phyloP scores from a whole-genome alignment of 768 basidiomycete genomes.

The Boletus vinaceobasis region DNA sequence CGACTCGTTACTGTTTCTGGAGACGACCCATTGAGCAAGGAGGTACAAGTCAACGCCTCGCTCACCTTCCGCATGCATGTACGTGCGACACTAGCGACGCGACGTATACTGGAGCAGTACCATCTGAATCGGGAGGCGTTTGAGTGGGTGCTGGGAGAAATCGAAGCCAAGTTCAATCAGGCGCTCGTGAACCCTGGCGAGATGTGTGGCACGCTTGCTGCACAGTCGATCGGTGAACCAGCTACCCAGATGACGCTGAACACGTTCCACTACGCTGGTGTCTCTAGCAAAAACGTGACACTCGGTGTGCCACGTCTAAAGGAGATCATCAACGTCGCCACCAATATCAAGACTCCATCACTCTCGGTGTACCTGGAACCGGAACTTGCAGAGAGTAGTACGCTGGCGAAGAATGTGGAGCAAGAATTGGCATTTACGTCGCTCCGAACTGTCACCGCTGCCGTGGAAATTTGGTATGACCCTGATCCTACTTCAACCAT shows the following conservation, averaged over 20 bases:
- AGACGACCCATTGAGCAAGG: slow-evolving; percentile 64
- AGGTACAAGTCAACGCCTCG: slow-evolving; percentile 87
- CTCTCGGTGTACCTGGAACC: slow-evolving; percentile 86
- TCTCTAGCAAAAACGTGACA: slow-evolving; percentile 99
- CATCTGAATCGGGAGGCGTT: slow-evolving; percentile 92
- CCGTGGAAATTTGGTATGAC: slow-evolving; percentile 98
- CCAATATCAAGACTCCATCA: slow-evolving; percentile 97
- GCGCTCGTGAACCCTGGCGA: slow-evolving; percentile 92
- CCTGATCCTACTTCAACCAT: slow-evolving; percentile 88
- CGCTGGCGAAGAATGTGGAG: slow-evolving; percentile 82
- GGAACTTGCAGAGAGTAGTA: slow-evolving; percentile 57
- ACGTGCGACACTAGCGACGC: slow-evolving; percentile 81
- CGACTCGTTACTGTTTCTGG: slow-evolving; percentile 88
- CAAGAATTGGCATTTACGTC: slow-evolving; percentile 94
- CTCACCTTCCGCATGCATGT: slow-evolving; percentile 92
- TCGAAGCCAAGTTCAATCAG: slow-evolving; percentile 94
- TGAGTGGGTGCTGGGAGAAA: slow-evolving; percentile 94
- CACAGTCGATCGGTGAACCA: slow-evolving; percentile 98
- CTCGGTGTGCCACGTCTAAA: slow-evolving; percentile 98
- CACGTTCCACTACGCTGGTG: slow-evolving; percentile 99
- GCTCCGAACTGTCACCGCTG: slow-evolving; percentile 87
- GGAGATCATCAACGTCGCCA: slow-evolving; percentile 99
- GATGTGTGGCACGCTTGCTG: slow-evolving; percentile 98
- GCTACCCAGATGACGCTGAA: slow-evolving; percentile 99
- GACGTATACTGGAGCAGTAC: slow-evolving; percentile 82